Base-by-base conservation (phyloP, 352 stramenopile species). In the Globisporangium carolinianum region DNA sequence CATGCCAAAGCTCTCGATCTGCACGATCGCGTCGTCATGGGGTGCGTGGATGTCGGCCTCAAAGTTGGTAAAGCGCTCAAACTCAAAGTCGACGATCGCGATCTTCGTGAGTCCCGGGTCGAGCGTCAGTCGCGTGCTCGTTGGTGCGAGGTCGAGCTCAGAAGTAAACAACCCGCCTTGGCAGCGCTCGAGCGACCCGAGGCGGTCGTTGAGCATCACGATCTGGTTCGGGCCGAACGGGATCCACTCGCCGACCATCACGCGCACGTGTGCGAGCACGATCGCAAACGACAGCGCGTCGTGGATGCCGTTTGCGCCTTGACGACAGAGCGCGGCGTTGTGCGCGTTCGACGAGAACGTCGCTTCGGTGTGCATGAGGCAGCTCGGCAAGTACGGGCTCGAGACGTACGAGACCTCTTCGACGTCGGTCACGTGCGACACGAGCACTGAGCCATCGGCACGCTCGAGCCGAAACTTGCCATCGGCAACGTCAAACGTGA, bases 241-340 rank as follows among this genome's bases (percentile, higher is more conserved):
- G 52, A 99, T 98, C 76, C 97, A 99, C 73, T 99, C 96, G 9
- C 93, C 92, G 39, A 99, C 94, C 75, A 99, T 98, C 11, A 99
- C 83, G 5, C 89, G 95, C 37, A 99, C 95, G 38, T 95, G 96
- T 61, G 98, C 97, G 46, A 99, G 75, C 41, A 97, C 97, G 60
- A 99, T 98, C 18, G 97, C 93, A 62, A 98, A 93, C 45, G 92
- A 94, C 11, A 99, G 80, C 66, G 98, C 90, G 62, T 98, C 93
- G 49, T 93, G 76, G 53, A 98, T 97, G 32, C 81, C 92, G 35
- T 84, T 79, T 41, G 79, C 71, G 49, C 81, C 89, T 17, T 95
- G 73, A 15, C 73, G 87, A 51, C 86, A 97, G 56, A 96, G 91
- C 46, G 88, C 76, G 0, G 87, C 84, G 36, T 94, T 75, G 68